Conservation (phyloP, 1,139 yeast genomes). For the Casaregolazyma lundiana region DNA sequence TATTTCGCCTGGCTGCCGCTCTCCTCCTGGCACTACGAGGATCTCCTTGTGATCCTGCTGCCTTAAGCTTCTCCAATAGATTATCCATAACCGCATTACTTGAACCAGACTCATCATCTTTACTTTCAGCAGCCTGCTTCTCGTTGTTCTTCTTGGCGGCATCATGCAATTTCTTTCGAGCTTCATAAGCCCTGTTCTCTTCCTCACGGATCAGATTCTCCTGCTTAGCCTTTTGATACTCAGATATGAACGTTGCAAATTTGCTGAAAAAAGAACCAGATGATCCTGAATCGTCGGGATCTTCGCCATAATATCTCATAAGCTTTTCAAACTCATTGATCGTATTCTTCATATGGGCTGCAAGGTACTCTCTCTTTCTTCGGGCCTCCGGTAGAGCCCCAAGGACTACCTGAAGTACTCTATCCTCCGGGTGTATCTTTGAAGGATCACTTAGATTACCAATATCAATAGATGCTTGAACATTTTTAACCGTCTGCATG, state of each 20-base stretch:
- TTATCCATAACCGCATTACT: slow-evolving; percentile 57
- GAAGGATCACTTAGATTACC: slow-evolving; percentile 73
- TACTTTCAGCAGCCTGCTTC: not conserved
- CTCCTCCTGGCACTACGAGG: slow-evolving; percentile 77
- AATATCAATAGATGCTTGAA: slow-evolving; percentile 51
- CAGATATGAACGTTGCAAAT: slow-evolving; percentile 66
- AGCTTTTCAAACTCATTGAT: slow-evolving; percentile 51
- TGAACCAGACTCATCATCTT: not conserved
- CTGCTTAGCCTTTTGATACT: slow-evolving; percentile 68
- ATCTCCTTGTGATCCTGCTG: slow-evolving; percentile 69
- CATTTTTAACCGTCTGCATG: slow-evolving; percentile 49
- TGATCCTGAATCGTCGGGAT: slow-evolving; percentile 55
- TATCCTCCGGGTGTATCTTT: slow-evolving; percentile 74
- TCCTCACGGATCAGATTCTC: slow-evolving; percentile 80
- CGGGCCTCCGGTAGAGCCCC: slow-evolving; percentile 56
- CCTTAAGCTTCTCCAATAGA: slow-evolving; percentile 64
- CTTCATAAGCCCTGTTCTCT: slow-evolving; percentile 70
- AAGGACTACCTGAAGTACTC: slow-evolving; percentile 51
- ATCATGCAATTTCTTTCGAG: slow-evolving; percentile 61
- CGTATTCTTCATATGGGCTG: slow-evolving; percentile 52
- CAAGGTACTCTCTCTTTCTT: slow-evolving; percentile 52
- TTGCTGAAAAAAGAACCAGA: slow-evolving; percentile 66
- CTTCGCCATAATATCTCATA: slow-evolving; percentile 84
- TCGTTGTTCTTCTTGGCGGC: slow-evolving; percentile 21
- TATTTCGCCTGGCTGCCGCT: slow-evolving; percentile 58